phyloP scores from a whole-genome alignment of 306 rosid species.

The Fragaria ananassa region DNA sequence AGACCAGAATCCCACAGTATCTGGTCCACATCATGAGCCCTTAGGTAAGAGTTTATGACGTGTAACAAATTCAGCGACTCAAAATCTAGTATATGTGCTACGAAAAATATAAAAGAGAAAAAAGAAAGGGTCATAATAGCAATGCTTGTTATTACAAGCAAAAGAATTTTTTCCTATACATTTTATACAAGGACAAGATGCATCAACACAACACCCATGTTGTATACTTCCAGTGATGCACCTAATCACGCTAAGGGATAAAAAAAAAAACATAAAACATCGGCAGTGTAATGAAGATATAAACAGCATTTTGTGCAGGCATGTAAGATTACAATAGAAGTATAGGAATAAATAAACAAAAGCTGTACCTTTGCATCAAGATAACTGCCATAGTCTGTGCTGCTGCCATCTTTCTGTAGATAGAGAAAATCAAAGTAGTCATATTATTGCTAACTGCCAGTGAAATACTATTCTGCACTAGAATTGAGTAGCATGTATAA shows the following conservation, averaged over 20 bases:
- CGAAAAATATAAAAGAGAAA: not conserved
- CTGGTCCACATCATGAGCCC: not conserved
- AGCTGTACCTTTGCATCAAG: conserved; percentile 76
- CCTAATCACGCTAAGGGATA: not conserved
- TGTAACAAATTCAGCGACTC: not conserved
- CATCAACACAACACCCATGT: not conserved
- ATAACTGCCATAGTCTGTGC: conserved; percentile 69
- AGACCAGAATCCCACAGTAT: not conserved
- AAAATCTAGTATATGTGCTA: not conserved
- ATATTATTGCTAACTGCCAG: not conserved
- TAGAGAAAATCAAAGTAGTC: conserved; percentile 12
- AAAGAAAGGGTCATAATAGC: not conserved
- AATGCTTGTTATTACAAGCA: not conserved
- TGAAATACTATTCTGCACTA: not conserved
- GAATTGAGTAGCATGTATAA: conserved; percentile 10
- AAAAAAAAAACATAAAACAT: not conserved
- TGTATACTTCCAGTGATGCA: not conserved
- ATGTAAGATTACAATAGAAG: no score
- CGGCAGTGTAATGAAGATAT: not conserved
- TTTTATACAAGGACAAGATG: not conserved
- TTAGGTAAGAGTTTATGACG: not conserved
- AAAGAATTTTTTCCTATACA: not conserved
- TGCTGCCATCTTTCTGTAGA: conserved; percentile 81
- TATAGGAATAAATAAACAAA: not conserved
- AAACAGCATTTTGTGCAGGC: not conserved